Base-by-base conservation (phyloP, 805 yeast genomes). In the Myxozyma sirexii region DNA sequence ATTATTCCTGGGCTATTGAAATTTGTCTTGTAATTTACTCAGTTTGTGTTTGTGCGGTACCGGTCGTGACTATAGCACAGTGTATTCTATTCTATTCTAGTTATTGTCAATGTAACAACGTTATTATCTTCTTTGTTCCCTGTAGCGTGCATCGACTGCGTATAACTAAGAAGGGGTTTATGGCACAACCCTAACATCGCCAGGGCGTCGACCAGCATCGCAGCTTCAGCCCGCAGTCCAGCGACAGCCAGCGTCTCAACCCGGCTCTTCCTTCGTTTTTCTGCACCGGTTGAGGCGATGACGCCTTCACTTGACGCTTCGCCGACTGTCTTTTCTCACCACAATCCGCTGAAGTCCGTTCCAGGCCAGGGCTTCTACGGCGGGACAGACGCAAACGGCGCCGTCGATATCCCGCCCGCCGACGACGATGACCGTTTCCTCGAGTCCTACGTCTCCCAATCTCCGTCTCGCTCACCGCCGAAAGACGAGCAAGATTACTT, bases 291-390 rank as follows among this genome's bases (percentile, higher is more conserved):
- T 27, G 39, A 46, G 52, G 47, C 51, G 37, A 45, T 44, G 57
- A 33, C 49, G 26, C 46, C 57, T 39, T 54, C 57, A 21, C 23
- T 54, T 15, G 51, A 54, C 35, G 15, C 51, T 19, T 35, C 57
- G 29, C 37, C 46, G 43, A 19, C 45, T n/a, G 52, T 46, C 38
- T 47, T 23, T 23, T 41, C 21, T n/a, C 57, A n/a, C n/a, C n/a
- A 46, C 23, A 17, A 46, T 19, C 39, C 26, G 26, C 27, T 41
- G n/a, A 41, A 41, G 21, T 8, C 45, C 8, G 27, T 41, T 6
- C 8, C 42, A n/a, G 21, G 42, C n/a, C n/a, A 38, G 4, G 42
- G 42, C 10, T 38, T 41, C 27, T 41, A 41, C 45, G 21, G 45
- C 45, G 27, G 21, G 45, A 23, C 45, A 19, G 45, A 41, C 45